phyloP scores from a whole-genome alignment of 192 early-diverging fungal genomes.

The Cladochytrium replicatum region DNA sequence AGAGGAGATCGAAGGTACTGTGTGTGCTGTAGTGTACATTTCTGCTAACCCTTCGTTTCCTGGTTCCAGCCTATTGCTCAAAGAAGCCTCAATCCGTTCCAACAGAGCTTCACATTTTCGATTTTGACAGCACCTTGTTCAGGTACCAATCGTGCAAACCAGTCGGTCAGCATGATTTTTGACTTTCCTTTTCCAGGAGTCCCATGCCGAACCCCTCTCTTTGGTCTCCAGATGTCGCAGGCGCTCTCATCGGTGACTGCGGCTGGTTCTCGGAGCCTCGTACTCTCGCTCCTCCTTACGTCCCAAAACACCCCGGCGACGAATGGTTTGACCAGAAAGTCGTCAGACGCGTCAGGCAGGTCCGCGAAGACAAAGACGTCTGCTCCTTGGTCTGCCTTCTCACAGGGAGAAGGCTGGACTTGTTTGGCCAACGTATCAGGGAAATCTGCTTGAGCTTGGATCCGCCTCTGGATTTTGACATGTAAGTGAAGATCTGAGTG shows the following conservation, averaged over 20 bases:
- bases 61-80: no score
- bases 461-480: conserved; percentile 24
- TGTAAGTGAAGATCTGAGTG: no score
- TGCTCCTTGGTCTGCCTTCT: conserved; percentile 6
- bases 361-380: no score
- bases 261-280: conserved; percentile 37
- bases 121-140: conserved; percentile 49
- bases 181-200: no score
- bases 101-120: conserved; percentile 28
- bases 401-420: conserved; percentile 34
- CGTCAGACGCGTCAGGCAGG: conserved; percentile 5
- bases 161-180: no score
- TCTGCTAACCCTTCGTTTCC: no score
- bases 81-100: neutral
- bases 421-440: conserved; percentile 33
- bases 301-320: conserved; percentile 24
- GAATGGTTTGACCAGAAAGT: conserved; percentile 26
- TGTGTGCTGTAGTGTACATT: no score
- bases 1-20: no score
- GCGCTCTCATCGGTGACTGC: conserved; percentile 37
- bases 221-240: conserved; percentile 24
- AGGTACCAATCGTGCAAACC: no score
- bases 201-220: conserved; percentile 35
- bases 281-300: conserved; percentile 29
- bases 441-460: conserved; percentile 12